Base-by-base conservation (phyloP, 2,329 filamentous ascomycete genomes). In the Fusarium austroafricanum region DNA sequence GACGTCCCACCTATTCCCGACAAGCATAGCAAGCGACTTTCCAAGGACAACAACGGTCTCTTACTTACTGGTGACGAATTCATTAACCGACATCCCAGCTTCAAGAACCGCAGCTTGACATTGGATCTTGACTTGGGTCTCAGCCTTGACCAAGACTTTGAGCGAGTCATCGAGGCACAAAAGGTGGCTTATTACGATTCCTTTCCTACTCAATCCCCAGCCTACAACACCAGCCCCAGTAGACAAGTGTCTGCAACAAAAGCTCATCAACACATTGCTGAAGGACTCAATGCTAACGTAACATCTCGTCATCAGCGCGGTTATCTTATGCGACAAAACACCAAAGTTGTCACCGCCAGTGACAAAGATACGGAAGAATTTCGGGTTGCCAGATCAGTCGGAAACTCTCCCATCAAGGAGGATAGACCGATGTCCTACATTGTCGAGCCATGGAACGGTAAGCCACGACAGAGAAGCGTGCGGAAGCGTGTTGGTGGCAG, bases 261-360 rank as follows among this genome's bases (percentile, higher is more conserved):
- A 39, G 57, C 55, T 11, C 64, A 66, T 37, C 49, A 31, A 54
- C 20, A 56, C 9, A 51, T 29, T 26, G 52, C 37, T 31, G 55
- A 68, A 64, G 63, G 64, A 59, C 47, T 72, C 67, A 80, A 85
- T 88, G 85, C 90, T 93, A 89, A 93, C 86, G 76, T 83, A 75
- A 85, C 79, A 75, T 75, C 81, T 73, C 83, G 80, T 71, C 85
- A 85, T 89, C 92, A 97, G 94, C 94, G 96, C 83, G 96, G 96
- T 57, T 99, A 99, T 76, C 86, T 98, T 44, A 99, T 98, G 95
- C 90, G 96, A 75, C 95, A 99, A 75, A 99, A 98, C 80, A 98
- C 95, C 5, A 98, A 98, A 79, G 87, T 99, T 54, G 93, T 99
- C 50, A 89, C 97, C 49, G 96, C 96, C n/a, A 97, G 90, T 77